These are phyloP conservation scores for Penicillium griseofulvum DNA, from an alignment of 2,329 filamentous ascomycete species.

Conservation along the genomic window DNA sequence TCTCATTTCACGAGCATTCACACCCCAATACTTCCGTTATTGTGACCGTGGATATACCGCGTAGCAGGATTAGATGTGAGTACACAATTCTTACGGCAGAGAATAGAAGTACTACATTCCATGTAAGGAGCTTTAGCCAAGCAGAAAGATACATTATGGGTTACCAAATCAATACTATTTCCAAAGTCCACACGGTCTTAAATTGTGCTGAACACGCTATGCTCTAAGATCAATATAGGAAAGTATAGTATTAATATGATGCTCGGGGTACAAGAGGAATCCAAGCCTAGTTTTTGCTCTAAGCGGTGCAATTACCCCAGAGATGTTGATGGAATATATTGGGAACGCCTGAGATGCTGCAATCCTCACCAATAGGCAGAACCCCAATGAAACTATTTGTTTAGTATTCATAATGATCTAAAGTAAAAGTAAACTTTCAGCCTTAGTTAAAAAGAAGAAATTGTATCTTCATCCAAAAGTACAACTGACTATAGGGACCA, in stretches of 20 bases:
- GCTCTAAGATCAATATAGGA: neutral
- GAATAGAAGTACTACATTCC: no score
- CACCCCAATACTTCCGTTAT: no score
- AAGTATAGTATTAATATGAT: no score
- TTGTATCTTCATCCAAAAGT: constrained; percentile 4
- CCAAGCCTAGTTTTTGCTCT: neutral
- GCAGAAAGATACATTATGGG: no score
- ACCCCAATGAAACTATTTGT: neutral
- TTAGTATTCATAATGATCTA: neutral
- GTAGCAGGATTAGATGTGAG: no score
- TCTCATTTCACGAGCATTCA: no score
- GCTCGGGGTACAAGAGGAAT: neutral
- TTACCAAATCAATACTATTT: neutral
- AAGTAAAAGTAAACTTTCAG: neutral
- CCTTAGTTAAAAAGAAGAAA: neutral
- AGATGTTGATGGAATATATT: no score
- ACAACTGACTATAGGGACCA: constrained; percentile 1
- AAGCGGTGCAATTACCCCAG: neutral
- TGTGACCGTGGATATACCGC: no score
- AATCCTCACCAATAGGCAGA: neutral
- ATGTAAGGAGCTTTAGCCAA: neutral
- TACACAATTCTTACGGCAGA: no score
- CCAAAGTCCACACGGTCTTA: neutral
- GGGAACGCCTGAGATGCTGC: no score
- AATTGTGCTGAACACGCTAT: neutral